phyloP scores from a whole-genome alignment of 352 stramenopile genomes.

The Phytophthora fragariae region DNA sequence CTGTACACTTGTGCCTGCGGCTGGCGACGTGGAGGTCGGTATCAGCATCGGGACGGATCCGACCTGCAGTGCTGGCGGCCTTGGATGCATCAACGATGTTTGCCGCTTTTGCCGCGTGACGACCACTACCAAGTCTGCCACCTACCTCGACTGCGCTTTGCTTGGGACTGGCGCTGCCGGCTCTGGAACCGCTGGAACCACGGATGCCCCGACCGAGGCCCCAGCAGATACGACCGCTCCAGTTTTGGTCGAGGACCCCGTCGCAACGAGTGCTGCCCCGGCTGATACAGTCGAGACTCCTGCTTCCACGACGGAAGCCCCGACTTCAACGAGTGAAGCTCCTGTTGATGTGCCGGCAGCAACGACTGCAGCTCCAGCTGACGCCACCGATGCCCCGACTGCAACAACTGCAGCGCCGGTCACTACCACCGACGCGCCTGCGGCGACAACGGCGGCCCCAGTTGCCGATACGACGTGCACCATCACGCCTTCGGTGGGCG shows the following conservation, averaged over 20 bases:
- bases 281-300: conserved; percentile 7
- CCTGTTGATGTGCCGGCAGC: background rate
- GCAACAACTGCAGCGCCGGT: conserved; percentile 10
- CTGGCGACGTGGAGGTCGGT: conserved; percentile 32
- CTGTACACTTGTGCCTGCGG: conserved; percentile 28
- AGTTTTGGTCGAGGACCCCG: background rate
- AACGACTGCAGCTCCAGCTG: conserved; percentile 2
- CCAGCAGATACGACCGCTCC: conserved; percentile 11
- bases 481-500: conserved; percentile 31
- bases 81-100: conserved; percentile 40
- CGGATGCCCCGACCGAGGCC: conserved; percentile 5
- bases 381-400: background rate
- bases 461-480: conserved; percentile 20
- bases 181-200: conserved; percentile 1
- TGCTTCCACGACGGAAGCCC: conserved; percentile 9
- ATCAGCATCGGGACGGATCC: conserved; percentile 40
- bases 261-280: conserved; percentile 4
- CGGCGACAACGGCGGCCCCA: background rate
- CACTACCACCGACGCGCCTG: background rate
- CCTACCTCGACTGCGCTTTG: conserved; percentile 23
- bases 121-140: conserved; percentile 27
- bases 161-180: conserved; percentile 16
- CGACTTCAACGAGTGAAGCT: conserved; percentile 9
- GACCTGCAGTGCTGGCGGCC: conserved; percentile 28
- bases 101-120: conserved; percentile 39